These are phyloP conservation scores for Mycena galericulata DNA, from an alignment of 768 basidiomycete genomes.

Conservation along the genomic window DNA sequence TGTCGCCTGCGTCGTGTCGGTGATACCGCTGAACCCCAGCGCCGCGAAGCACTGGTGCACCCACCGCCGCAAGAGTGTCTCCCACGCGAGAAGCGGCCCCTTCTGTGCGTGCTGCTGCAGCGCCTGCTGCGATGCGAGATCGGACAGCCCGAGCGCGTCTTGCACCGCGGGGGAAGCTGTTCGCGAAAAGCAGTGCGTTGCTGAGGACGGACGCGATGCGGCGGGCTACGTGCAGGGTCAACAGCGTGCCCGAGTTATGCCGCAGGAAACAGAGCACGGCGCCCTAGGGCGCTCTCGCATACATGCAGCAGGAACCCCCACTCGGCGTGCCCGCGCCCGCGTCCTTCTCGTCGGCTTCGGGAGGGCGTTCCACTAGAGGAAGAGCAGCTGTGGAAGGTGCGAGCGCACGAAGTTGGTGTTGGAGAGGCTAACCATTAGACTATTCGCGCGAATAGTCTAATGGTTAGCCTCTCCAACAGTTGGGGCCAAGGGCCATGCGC, in stretches of 20 bases:
- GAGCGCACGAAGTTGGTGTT: slow-evolving; percentile 94
- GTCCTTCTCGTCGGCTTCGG: slow-evolving; percentile 97
- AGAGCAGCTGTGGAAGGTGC: slow-evolving; percentile 92
- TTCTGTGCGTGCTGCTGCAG: slow-evolving; percentile 42
- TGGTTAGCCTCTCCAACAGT: too few species aligned
- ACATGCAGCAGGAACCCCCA: slow-evolving; percentile 95
- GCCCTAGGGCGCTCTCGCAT: slow-evolving; percentile 90
- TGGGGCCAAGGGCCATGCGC: slow-evolving; percentile 91
- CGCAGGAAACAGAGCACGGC: slow-evolving; percentile 90
- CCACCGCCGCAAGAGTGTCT: slow-evolving; percentile 84
- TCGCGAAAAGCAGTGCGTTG: slow-evolving; percentile 92
- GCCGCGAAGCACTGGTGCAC: slow-evolving; percentile 91
- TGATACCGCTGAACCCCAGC: slow-evolving; percentile 82
- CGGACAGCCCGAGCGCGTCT: slow-evolving; percentile 62
- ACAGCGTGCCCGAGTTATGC: slow-evolving; percentile 78
- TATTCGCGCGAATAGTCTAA: too few species aligned
- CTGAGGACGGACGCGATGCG: slow-evolving; percentile 87
- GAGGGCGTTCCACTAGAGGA: slow-evolving; percentile 96
- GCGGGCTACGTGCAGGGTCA: slow-evolving; percentile 93
- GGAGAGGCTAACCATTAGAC: too few species aligned
- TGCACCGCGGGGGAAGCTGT: slow-evolving; percentile 82
- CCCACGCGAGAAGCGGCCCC: slow-evolving; percentile 77
- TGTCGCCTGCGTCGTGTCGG: slow-evolving; percentile 84
- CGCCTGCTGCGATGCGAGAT: slow-evolving; percentile 24
- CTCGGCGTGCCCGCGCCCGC: slow-evolving; percentile 74